phyloP scores from a whole-genome alignment of 2,329 filamentous ascomycete species.

The Diaporthe velutina region DNA sequence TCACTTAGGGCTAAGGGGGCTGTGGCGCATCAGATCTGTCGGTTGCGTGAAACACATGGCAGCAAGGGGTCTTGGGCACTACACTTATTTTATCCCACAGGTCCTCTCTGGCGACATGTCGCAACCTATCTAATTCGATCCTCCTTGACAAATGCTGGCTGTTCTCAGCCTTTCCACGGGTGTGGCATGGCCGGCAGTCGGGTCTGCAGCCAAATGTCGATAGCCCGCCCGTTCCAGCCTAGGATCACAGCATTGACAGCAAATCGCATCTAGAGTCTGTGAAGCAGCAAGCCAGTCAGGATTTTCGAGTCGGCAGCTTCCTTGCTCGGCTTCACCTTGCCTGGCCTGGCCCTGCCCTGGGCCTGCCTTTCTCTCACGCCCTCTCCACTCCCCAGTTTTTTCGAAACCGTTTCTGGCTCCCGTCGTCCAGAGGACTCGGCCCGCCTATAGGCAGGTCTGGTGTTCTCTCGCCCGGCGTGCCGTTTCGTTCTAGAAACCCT shows the following conservation, averaged over 20 bases:
- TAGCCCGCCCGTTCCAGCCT: neutral
- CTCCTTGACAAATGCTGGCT: neutral
- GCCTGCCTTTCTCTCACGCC: neutral
- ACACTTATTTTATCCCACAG: slow-evolving; percentile 5
- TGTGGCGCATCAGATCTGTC: slow-evolving; percentile 14
- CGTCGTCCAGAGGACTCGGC: slow-evolving; percentile 22
- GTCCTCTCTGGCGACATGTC: slow-evolving; percentile 6
- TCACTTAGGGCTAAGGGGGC: neutral
- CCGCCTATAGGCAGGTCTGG: neutral
- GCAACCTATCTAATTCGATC: neutral
- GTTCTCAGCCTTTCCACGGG: neutral
- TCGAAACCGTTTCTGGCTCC: slow-evolving; percentile 20
- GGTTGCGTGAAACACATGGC: slow-evolving; percentile 38
- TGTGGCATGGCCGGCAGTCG: slow-evolving; percentile 8
- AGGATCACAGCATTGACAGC: neutral
- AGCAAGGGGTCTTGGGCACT: slow-evolving; percentile 14
- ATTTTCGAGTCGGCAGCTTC: neutral
- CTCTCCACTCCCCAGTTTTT: slow-evolving; percentile 26
- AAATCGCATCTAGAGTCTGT: neutral
- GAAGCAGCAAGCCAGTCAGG: neutral
- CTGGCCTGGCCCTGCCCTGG: neutral
- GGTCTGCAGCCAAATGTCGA: slow-evolving; percentile 7
- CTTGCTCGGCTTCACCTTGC: slow-evolving; percentile 13
- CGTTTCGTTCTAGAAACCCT: slow-evolving; percentile 14
- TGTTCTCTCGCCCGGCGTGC: slow-evolving; percentile 7